phyloP scores from a whole-genome alignment of 1,284 basidiomycete species.

The Irpex sp. region DNA sequence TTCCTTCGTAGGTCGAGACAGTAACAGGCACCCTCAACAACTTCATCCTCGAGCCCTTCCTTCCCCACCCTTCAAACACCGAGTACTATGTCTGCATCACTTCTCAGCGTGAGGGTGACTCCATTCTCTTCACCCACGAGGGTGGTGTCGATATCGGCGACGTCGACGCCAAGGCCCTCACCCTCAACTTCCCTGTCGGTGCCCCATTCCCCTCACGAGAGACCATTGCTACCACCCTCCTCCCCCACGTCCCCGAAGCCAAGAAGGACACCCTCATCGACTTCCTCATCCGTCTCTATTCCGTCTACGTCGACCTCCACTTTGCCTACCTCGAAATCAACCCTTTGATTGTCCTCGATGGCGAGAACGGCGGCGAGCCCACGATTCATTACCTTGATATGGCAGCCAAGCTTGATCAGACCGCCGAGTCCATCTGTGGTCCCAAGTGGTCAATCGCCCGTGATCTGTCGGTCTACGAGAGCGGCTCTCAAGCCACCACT shows the following conservation, averaged over 20 bases:
- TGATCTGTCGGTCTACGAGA: constrained; percentile 77
- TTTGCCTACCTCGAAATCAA: constrained; percentile 99
- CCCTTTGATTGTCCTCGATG: constrained; percentile 94
- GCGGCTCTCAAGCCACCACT: constrained; percentile 37
- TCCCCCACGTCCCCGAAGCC: constrained; percentile 73
- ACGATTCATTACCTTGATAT: constrained; percentile 97
- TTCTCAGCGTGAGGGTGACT: constrained; percentile 92
- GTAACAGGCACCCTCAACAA: constrained; percentile 94
- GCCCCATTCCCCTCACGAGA: constrained; percentile 79
- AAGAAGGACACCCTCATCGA: constrained; percentile 90
- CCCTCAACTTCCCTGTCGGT: constrained; percentile 81
- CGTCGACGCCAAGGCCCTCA: constrained; percentile 96
- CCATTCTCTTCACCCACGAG: constrained; percentile 98
- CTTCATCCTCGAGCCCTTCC: constrained; percentile 98
- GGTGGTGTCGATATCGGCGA: constrained; percentile 99
- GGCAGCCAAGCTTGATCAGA: constrained; percentile 99
- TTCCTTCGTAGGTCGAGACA: constrained; percentile 72
- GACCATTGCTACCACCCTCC: constrained; percentile 70
- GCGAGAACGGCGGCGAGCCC: constrained; percentile 66
- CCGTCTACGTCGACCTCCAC: constrained; percentile 96
- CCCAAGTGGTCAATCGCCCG: constrained; percentile 99
- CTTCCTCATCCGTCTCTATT: constrained; percentile 94
- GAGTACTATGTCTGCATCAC: constrained; percentile 99
- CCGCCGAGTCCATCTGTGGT: constrained; percentile 96
- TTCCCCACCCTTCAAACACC: constrained; percentile 90